Percentiles rank a stretch among this genome's conserved stretches.
Conservation (phyloP, 257 asterid genomes). For the Asclepias syriaca region DNA sequence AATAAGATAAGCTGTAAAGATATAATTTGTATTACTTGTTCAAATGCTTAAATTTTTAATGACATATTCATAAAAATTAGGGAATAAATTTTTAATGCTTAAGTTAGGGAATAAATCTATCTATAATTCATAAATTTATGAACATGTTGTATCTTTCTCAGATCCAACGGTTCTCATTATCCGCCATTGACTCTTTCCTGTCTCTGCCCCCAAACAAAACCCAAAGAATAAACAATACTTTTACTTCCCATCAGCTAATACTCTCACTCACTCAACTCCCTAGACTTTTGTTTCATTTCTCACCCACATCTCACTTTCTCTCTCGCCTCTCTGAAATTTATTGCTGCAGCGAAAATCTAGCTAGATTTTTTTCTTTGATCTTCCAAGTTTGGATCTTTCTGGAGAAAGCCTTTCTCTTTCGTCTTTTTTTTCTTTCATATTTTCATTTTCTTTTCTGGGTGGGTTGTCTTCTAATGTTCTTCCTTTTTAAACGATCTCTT, state of each 20-base stretch:
- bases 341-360: slow-evolving; percentile 7
- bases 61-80: no score
- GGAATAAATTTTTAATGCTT: no score
- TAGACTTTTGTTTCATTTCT: slow-evolving; percentile 2
- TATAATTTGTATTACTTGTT: no score
- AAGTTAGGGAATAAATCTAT: no score
- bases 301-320: not conserved
- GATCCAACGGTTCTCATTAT: slow-evolving; percentile 45
- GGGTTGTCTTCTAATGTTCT: slow-evolving; percentile 12
- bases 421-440: no score
- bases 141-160: not conserved
- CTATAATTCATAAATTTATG: no score
- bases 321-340: not conserved
- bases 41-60: no score
- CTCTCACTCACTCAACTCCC: slow-evolving; percentile 1
- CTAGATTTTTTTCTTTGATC: not conserved
- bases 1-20: no score
- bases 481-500: not conserved
- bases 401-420: not conserved
- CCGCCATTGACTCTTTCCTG: slow-evolving; percentile 49
- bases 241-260: slow-evolving; percentile 4
- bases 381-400: slow-evolving; percentile 4
- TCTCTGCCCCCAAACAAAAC: slow-evolving; percentile 6
- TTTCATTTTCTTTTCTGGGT: slow-evolving; percentile 6
- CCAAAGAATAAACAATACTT: slow-evolving; percentile 8